phyloP scores from a whole-genome alignment of 2,329 filamentous ascomycete genomes.

The Colletotrichum cereale region DNA sequence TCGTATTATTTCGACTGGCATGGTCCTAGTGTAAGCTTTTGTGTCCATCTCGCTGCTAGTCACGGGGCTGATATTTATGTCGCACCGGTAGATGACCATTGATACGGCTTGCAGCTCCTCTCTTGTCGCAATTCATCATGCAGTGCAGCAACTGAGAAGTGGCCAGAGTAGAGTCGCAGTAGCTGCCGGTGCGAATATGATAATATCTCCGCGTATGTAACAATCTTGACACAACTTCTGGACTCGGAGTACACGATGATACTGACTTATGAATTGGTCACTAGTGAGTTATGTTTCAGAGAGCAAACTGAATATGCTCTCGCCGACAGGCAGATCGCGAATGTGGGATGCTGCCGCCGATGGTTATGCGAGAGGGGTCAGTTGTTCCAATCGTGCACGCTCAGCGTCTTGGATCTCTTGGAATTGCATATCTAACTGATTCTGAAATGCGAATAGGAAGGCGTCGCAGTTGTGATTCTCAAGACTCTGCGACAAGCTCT shows the following conservation, averaged over 20 bases:
- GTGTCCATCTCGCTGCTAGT: background rate
- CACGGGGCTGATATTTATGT: background rate
- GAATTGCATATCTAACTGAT: slow-evolving; percentile 44
- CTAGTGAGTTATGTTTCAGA: slow-evolving; percentile 5
- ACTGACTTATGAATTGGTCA: background rate
- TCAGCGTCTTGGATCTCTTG: slow-evolving; percentile 36
- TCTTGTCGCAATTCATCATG: slow-evolving; percentile 56
- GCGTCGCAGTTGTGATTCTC: slow-evolving; percentile 59
- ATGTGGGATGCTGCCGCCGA: slow-evolving; percentile 60
- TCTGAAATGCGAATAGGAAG: slow-evolving; percentile 65
- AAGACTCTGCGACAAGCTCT: slow-evolving; percentile 61
- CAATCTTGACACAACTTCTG: background rate
- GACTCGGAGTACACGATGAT: background rate
- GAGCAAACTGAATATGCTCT: slow-evolving; percentile 48
- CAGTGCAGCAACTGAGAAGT: slow-evolving; percentile 50
- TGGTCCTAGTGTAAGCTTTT: slow-evolving; percentile 49
- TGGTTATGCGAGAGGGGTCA: slow-evolving; percentile 53
- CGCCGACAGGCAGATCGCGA: slow-evolving; percentile 49
- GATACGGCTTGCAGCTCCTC: slow-evolving; percentile 60
- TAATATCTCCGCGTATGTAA: slow-evolving; percentile 15
- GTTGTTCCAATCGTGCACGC: background rate
- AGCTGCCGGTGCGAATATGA: slow-evolving; percentile 47
- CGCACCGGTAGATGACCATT: slow-evolving; percentile 51
- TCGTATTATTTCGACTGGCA: slow-evolving; percentile 55
- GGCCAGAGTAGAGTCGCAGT: slow-evolving; percentile 48